Base-by-base conservation (phyloP, 2,329 filamentous ascomycete species). In the Exophiala phaeomuriformis region DNA sequence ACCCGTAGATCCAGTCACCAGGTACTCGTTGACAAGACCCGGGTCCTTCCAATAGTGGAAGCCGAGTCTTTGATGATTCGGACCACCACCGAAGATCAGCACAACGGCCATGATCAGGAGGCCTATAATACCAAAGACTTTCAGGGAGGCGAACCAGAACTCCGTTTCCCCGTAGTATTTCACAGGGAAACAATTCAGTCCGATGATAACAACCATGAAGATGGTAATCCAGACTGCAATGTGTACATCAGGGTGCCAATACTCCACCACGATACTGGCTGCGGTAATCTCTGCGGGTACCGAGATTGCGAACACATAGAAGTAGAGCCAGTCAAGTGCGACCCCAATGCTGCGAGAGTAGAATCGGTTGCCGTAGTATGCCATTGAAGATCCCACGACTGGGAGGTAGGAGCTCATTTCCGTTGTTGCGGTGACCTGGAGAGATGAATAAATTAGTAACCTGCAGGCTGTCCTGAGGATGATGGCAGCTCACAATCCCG, bases 261-360 rank as follows among this genome's bases (percentile, higher is more conserved):
- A 90, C 61, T 85, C 80, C 52, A 94, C 85, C 51, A 91, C 85
- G 31, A 94, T 71, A 3, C 86, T 80, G 10, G 80, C 81, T 29
- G 88, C 88, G 1, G 87, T 91, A 37, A 94, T 74, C 66, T 94
- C 88, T n/a, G 65, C 91, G 91, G 1, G 88, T n/a, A 12, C 36
- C 6, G 36, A 87, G 1, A 86, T 88, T 47, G 86, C 79, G 64
- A 94, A 90, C 66, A 91, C 86, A 67, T 91, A 93, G 66, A 80
- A 90, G 71, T 83, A 79, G 19, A 19, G 19, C 19, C 19, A 19
- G 19, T 2, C 39, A 8, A 42, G 27, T 42, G 32, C 31, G 28
- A 30, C 30, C 10, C 12, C 27, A 9, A 46, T 31, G 29, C 27
- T 42, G n/a, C 7, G 43, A 46, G 9, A 3, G 29, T 32, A 10